A percentile compares a stretch with the other conserved stretches of the same genome.
Conservation (phyloP, 176 grass and related monocot genomes). For the Luzula sylvatica region DNA sequence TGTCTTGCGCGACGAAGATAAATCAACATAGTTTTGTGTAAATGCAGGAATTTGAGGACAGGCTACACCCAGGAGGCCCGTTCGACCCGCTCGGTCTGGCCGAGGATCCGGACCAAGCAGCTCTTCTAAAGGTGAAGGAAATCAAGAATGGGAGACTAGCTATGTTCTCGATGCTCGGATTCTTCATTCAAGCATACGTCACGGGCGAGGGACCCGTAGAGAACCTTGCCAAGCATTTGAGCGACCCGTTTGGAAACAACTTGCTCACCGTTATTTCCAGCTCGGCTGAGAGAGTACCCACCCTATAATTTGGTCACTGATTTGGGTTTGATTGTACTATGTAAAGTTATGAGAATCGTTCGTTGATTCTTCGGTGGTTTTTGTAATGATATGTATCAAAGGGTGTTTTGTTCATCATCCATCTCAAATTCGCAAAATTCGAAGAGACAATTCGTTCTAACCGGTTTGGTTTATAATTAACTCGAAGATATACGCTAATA, state of each 20-base stretch:
- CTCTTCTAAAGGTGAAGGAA: slow-evolving; percentile 94
- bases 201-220: slow-evolving; percentile 90
- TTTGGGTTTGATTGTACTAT: slow-evolving; percentile 10
- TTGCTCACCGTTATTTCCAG: slow-evolving; percentile 96
- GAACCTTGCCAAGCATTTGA: slow-evolving; percentile 84
- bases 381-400: slow-evolving; percentile 5
- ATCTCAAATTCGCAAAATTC: slow-evolving; percentile 9
- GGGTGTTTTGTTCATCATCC: not conserved
- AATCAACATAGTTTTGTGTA: not conserved
- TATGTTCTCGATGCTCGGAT: slow-evolving; percentile 93
- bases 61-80: slow-evolving; percentile 83
- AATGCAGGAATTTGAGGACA: slow-evolving; percentile 72
- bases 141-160: slow-evolving; percentile 96
- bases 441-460: not conserved
- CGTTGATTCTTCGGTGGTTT: slow-evolving; percentile 1
- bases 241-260: slow-evolving; percentile 98
- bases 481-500: not conserved
- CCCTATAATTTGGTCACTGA: slow-evolving; percentile 34
- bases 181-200: slow-evolving; percentile 99
- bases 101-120: slow-evolving; percentile 78
- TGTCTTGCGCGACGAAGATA: not conserved
- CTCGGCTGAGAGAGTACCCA: slow-evolving; percentile 71
- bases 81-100: slow-evolving; percentile 75
- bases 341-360: slow-evolving; percentile 19
- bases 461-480: not conserved